phyloP scores from a whole-genome alignment of 2,329 filamentous ascomycete species.

The Berkeleyomyces rouxiae region DNA sequence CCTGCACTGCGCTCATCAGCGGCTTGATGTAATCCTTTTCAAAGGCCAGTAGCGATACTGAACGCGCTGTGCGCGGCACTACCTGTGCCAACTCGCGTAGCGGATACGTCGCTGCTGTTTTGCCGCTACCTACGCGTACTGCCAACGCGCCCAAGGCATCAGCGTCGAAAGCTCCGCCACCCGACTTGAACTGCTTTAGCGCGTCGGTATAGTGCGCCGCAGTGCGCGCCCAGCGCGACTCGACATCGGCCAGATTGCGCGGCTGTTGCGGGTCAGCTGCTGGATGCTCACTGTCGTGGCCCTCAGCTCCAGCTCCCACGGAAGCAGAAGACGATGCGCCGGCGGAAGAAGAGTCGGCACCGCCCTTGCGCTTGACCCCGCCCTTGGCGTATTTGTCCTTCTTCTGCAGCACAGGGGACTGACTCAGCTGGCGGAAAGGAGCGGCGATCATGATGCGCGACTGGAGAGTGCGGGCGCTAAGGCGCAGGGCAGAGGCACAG shows the following conservation, averaged over 20 bases:
- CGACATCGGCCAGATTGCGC: conserved; percentile 32
- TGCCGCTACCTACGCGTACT: conserved; percentile 21
- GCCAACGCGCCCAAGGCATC: conserved; percentile 30
- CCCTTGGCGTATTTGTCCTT: conserved; percentile 19
- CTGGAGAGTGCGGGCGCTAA: not conserved
- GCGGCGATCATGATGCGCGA: not conserved
- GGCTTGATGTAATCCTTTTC: conserved; percentile 32
- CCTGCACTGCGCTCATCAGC: conserved; percentile 38
- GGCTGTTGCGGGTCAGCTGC: conserved; percentile 26
- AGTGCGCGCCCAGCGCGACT: conserved; percentile 26
- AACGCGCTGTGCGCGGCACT: conserved; percentile 29
- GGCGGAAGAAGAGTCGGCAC: conserved; percentile 14
- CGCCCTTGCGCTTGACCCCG: conserved; percentile 13
- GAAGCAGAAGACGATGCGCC: conserved; percentile 15
- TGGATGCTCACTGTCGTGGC: conserved; percentile 17
- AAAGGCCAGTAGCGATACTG: conserved; percentile 27
- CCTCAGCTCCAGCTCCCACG: conserved; percentile 15
- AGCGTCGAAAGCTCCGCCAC: conserved; percentile 37
- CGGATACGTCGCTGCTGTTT: conserved; percentile 23
- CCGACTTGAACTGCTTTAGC: conserved; percentile 28
- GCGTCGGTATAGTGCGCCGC: conserved; percentile 26
- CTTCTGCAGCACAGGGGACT: conserved; percentile 20
- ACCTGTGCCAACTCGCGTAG: conserved; percentile 40
- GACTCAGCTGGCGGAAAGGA: conserved; percentile 19
- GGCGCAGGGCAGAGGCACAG: not conserved